Percentiles rank a stretch among this genome's conserved stretches.
Evolutionary conservation across 805 yeast species (phyloP).

Genomic region (Monosporozyma siamensis): DNA sequence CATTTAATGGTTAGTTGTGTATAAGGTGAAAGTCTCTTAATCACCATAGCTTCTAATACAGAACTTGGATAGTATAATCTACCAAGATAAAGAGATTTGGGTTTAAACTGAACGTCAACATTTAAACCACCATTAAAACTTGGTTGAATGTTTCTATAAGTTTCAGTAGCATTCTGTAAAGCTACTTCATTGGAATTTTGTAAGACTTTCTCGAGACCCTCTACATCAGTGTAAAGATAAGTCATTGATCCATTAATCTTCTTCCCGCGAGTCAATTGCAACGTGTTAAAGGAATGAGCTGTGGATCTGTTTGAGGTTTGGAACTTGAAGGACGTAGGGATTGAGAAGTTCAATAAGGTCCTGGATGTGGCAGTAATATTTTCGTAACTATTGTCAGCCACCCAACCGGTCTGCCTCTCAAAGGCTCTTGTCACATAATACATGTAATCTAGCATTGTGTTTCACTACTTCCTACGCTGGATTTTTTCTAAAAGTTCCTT

Average conservation of each 20-base stretch:
- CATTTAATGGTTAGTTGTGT: conserved; percentile 67
- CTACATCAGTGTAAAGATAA: conserved; percentile 59
- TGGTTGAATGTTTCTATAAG: conserved; percentile 54
- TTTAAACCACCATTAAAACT: too few relatives aligned
- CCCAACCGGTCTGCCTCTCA: conserved; percentile 65
- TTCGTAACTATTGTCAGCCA: conserved; percentile 66
- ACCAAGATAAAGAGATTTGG: conserved; percentile 57
- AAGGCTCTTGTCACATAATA: conserved; percentile 73
- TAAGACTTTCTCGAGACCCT: conserved; percentile 30
- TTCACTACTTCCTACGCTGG: not conserved
- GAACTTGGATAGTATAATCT: conserved; percentile 82
- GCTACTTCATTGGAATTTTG: conserved; percentile 42
- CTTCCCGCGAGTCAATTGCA: conserved; percentile 54
- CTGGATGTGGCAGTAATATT: conserved; percentile 64
- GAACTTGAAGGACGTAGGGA: conserved; percentile 59
- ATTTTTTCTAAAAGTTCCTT: not conserved
- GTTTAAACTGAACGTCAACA: too few relatives aligned
- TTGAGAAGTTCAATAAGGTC: conserved; percentile 56
- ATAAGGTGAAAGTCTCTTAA: conserved; percentile 48
- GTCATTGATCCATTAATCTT: conserved; percentile 74
- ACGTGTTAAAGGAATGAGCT: conserved; percentile 58
- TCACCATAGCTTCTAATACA: conserved; percentile 77
- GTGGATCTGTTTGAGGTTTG: conserved; percentile 65
- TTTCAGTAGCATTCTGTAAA: conserved; percentile 59
- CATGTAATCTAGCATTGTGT: conserved; percentile 64